Percentiles rank a stretch among this genome's conserved stretches.
These are phyloP conservation scores for Diaporthe sp. DNA, from an alignment of 2,329 filamentous ascomycete genomes.

Conservation along the genomic window DNA sequence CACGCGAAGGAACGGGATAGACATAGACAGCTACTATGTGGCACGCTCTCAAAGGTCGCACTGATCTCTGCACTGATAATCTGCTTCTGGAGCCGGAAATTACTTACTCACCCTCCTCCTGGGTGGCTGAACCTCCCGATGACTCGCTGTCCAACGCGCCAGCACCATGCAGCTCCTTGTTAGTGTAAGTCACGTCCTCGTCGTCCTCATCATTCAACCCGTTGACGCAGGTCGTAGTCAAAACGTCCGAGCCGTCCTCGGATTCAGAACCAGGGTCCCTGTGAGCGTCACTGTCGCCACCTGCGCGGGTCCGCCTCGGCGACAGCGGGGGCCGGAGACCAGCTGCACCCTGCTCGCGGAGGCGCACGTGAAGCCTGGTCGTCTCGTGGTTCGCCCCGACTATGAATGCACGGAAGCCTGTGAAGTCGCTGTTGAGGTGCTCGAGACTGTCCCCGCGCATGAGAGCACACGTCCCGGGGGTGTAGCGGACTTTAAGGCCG, in stretches of 20 bases:
- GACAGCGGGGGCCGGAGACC: not conserved
- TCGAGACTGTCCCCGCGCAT: conserved; percentile 42
- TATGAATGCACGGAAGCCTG: conserved; percentile 42
- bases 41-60: too few relatives aligned
- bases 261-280: not conserved
- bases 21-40: too few relatives aligned
- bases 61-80: too few relatives aligned
- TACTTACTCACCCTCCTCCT: not conserved
- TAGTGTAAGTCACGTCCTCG: not conserved
- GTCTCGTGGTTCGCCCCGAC: conserved; percentile 44
- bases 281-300: not conserved
- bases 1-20: too few relatives aligned
- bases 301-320: not conserved
- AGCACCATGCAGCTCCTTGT: not conserved
- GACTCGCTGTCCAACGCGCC: conserved; percentile 2
- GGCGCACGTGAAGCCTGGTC: conserved; percentile 19
- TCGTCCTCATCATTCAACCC: not conserved
- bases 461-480: conserved; percentile 42
- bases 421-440: conserved; percentile 43
- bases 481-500: conserved; percentile 40
- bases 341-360: not conserved
- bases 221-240: not conserved
- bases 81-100: too few relatives aligned
- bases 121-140: not conserved
- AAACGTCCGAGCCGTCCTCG: not conserved